Evolutionary conservation across 2,329 filamentous ascomycete genomes (phyloP).

Genomic region (Kalmusia sp.): DNA sequence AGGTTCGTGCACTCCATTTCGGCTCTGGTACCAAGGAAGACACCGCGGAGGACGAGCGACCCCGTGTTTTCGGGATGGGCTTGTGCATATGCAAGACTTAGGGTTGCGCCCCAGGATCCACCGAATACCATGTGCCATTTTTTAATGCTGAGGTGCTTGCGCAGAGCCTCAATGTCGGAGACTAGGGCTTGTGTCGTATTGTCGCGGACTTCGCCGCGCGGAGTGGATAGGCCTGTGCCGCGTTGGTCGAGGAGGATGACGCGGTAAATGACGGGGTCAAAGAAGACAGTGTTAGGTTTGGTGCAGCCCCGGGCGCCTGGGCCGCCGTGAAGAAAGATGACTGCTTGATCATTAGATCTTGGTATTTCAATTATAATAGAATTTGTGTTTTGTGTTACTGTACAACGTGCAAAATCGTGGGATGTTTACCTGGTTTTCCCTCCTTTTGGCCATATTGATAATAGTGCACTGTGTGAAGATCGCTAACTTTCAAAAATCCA

Average conservation of each 20-base stretch:
- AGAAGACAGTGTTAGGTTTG: slow-evolving; percentile 44
- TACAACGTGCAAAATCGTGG: too few relatives aligned
- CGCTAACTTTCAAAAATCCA: slow-evolving; percentile 32
- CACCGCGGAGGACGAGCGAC: slow-evolving; percentile 49
- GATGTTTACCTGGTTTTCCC: slow-evolving; percentile 39
- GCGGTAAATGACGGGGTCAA: slow-evolving; percentile 51
- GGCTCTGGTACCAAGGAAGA: slow-evolving; percentile 43
- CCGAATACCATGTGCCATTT: slow-evolving; percentile 54
- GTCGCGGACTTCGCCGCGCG: slow-evolving; percentile 45
- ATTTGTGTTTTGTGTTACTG: too few relatives aligned
- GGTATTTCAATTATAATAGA: too few relatives aligned
- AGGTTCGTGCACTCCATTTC: slow-evolving; percentile 43
- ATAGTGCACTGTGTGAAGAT: slow-evolving; percentile 41
- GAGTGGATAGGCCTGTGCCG: slow-evolving; percentile 50
- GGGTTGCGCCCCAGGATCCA: slow-evolving; percentile 54
- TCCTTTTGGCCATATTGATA: slow-evolving; percentile 41
- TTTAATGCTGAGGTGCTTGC: slow-evolving; percentile 45
- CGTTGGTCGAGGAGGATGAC: slow-evolving; percentile 55
- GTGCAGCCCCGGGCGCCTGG: slow-evolving; percentile 43
- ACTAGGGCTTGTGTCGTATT: slow-evolving; percentile 53
- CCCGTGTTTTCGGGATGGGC: slow-evolving; percentile 45
- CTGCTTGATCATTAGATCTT: too few relatives aligned
- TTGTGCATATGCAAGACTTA: slow-evolving; percentile 51
- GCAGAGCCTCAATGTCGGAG: slow-evolving; percentile 50
- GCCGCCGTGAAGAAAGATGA: slow-evolving; percentile 52